Evolutionary conservation across 352 stramenopile species (phyloP), one percentile per base, ranked within the genome.

Genomic region (Pythium aristosporum): DNA sequence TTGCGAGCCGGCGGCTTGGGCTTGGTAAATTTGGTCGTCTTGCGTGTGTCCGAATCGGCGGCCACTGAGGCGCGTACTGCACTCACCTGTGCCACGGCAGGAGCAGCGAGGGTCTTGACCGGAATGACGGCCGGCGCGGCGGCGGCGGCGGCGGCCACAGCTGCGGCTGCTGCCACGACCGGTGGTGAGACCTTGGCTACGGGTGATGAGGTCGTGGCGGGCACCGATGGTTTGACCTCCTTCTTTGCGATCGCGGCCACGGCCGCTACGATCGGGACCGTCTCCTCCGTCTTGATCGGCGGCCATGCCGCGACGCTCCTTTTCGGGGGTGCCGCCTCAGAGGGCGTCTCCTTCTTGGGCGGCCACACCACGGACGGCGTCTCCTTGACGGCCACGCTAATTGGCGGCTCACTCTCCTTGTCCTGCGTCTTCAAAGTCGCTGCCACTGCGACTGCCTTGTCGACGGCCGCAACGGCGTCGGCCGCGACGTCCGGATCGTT

Each of bases 1-100:
- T 42, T 41, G 25, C 59, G 59, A 25, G 21, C 50, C 7, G 59
- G 59, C 49, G 59, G 59, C 12, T 53, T 15, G 1, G 59, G 59
- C 23, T 47, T 43, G 4, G 59, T 18, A n/a, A 65, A 65, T n/a
- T 44, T 65, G n/a, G 44, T 54, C 2, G 59, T 65, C 21, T 52
- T 59, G n/a, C 59, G 49, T 4, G 46, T 34, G 21, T 42, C 47
- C 28, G 18, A 10, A 21, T 51, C 47, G 15, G 21, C 9, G 1
- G 57, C 21, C 37, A 28, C 50, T 6, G 44, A n/a, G 2, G 32
- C 20, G 42, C 16, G 0, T 32, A 52, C 25, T 28, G 36, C 1
- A 2, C 32, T 10, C n/a, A 30, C 2, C 28, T 20, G 0, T 20
- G 23, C n/a, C 28, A 21, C n/a, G 21, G 36, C 18, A 28, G 55